Base-by-base conservation (phyloP, 306 rosid genomes). In the Quercus bicolor region DNA sequence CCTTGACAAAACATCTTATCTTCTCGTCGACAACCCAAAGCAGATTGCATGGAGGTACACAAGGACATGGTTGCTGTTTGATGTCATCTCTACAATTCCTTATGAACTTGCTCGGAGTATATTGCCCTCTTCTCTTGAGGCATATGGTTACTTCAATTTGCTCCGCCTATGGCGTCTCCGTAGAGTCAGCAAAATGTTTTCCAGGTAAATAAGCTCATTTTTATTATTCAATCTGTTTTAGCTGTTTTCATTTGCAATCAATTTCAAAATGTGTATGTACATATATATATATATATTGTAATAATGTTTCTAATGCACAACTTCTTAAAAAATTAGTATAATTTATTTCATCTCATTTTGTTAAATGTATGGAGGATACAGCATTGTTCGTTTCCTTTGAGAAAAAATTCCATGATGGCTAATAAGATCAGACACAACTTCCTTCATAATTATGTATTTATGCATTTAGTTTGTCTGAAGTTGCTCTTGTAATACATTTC, bases 91-190 rank as follows among this genome's bases (percentile, higher is more conserved):
- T n/a, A 74, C 82, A 1, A 74, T 90, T 68, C 97, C 98, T 23
- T 84, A 75, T 1, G 97, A 94, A 77, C 0, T 83, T 26, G 91
- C 86, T 10, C 84, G 56, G 3, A 18, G 1, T 0, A 2, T 88
- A 1, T 72, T 88, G 71, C 94, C 94, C 3, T 0, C 15, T 12
- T 21, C 83, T 53, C 56, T 91, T 40, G 37, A 77, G 74, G 65
- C 64, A 1, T 94, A 94, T 56, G 94, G 97, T 5, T 85, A 61
- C 89, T 91, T 94, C 78, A 88, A 83, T 28, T 81, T 90, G 77
- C 94, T 94, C 55, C 92, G 98, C 8, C 91, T 94, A 4, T 94
- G 97, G 97, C 96, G 98, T 78, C 91, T 94, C 9, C 87, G 88
- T 1, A 78, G 97, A 80, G 93, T 94, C 71, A 87, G 94, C 57